Base-by-base conservation (phyloP, 129 eudicot species). In the Pseudognaphalium luteoalbum region DNA sequence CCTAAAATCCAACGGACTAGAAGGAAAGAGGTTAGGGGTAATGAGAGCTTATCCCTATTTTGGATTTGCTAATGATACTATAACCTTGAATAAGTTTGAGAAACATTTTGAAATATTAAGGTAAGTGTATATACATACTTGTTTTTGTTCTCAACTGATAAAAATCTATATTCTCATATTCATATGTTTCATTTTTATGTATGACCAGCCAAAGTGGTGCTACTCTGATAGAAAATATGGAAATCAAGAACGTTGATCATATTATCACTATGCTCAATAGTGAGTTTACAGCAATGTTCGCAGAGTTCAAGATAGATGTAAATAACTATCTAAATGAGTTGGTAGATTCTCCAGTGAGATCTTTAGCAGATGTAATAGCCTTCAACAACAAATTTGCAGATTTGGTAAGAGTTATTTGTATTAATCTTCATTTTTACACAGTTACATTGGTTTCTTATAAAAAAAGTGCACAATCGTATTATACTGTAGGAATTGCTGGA, bases 321-420 rank as follows among this genome's bases (percentile, higher is more conserved):
- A 84, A 86, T 78, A 70, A 42, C 17, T 89, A 89, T 71, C 68
- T 89, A 41, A 66, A 89, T 72, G 72, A 84, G 39, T 78, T 89
- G 6, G 75, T 68, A 37, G 69, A 30, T 64, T 16, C 69, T 3
- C 69, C 69, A 3, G 69, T 64, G 44, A 81, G 87, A 74, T 89
- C 97, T 54, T 70, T 92, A 56, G 85, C 91, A 67, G 93, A 87
- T 20, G 82, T 84, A 28, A 87, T 92, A 67, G 79, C 87, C 66
- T 89, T 87, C 74, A 92, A 89, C 69, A 20, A 85, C 30, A 85
- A 83, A 39, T 68, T 50, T 76, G 76, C 88, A 2, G 66, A 80
- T 39, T 32, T 83, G 84, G 92, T 81, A 75, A 50, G 81, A 44
- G 12, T 44, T 44, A 44, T 44, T 2, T 44, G 2, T 77, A 42